Evolutionary conservation across 768 basidiomycete species (phyloP).

Genomic region (Rhodotorula toruloides): DNA sequence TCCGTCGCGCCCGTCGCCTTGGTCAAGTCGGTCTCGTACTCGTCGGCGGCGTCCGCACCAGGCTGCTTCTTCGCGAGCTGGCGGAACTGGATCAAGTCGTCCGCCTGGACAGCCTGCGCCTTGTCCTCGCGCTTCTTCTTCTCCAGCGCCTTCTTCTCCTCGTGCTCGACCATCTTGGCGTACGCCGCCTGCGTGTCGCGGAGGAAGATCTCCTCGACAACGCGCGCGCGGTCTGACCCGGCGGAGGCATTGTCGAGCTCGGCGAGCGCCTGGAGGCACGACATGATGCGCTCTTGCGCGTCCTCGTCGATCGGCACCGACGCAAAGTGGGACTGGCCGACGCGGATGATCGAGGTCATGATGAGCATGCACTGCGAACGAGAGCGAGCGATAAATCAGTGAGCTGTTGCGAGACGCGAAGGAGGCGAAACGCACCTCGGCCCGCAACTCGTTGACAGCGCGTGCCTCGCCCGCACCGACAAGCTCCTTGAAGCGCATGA

Average conservation of each 20-base stretch:
- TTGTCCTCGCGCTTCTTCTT: constrained; percentile 77
- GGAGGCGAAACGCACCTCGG: constrained; percentile 59
- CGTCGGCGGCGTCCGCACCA: constrained; percentile 61
- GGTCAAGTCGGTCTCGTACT: constrained; percentile 86
- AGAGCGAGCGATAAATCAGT: neutral
- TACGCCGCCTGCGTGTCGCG: constrained; percentile 83
- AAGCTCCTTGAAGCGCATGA: constrained; percentile 64
- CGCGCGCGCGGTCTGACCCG: constrained; percentile 46
- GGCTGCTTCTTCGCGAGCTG: constrained; percentile 90
- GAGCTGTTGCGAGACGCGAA: neutral
- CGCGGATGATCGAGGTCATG: constrained; percentile 94
- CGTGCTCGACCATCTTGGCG: constrained; percentile 88
- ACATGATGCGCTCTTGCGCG: constrained; percentile 90
- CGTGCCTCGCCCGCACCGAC: constrained; percentile 41
- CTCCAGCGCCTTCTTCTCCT: constrained; percentile 90
- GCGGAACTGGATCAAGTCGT: constrained; percentile 84
- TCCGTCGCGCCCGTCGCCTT: constrained; percentile 82
- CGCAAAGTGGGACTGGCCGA: constrained; percentile 93
- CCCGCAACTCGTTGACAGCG: constrained; percentile 68
- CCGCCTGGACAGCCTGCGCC: constrained; percentile 74
- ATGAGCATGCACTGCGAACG: constrained; percentile 76
- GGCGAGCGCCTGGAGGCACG: constrained; percentile 88
- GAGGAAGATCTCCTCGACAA: constrained; percentile 55
- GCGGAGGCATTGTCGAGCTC: constrained; percentile 50
- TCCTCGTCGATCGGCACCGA: constrained; percentile 97